A percentile compares a stretch with the other conserved stretches of the same genome.
These are phyloP conservation scores for Capronia coronata DNA, from an alignment of 2,329 filamentous ascomycete species.

Conservation along the genomic window DNA sequence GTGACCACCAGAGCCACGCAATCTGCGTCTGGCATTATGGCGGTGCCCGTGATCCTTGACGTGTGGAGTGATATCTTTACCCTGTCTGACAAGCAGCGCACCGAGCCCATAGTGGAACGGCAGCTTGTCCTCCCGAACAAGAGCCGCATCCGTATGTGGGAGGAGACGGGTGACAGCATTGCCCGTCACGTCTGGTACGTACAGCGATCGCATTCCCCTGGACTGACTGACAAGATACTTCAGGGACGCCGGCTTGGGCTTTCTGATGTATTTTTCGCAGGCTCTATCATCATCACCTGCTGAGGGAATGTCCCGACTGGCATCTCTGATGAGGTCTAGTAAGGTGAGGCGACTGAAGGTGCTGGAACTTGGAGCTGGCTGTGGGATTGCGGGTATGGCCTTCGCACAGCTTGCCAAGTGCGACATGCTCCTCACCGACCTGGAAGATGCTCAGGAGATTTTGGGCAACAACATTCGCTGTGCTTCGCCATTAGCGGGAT, in stretches of 20 bases:
- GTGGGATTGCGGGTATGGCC: constrained; percentile 62
- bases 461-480: constrained; percentile 49
- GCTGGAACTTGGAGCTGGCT: constrained; percentile 62
- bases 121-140: constrained; percentile 43
- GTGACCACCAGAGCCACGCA: constrained; percentile 21
- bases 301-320: constrained; percentile 29
- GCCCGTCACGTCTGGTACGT: constrained; percentile 62
- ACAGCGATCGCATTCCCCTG: no score
- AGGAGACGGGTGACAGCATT: constrained; percentile 67
- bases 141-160: constrained; percentile 50
- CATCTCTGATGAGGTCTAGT: constrained; percentile 32
- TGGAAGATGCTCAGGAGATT: constrained; percentile 58
- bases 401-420: constrained; percentile 50
- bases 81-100: constrained; percentile 37
- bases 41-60: constrained; percentile 47
- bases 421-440: constrained; percentile 57
- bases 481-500: constrained; percentile 39
- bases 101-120: constrained; percentile 51
- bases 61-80: constrained; percentile 49
- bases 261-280: constrained; percentile 48
- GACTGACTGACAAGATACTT: constrained; percentile 11
- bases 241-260: constrained; percentile 55
- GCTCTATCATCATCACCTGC: constrained; percentile 33
- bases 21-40: constrained; percentile 2
- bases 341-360: constrained; percentile 40